Conservation (phyloP, 352 stramenopile genomes). For the Pythium sukuiense region DNA sequence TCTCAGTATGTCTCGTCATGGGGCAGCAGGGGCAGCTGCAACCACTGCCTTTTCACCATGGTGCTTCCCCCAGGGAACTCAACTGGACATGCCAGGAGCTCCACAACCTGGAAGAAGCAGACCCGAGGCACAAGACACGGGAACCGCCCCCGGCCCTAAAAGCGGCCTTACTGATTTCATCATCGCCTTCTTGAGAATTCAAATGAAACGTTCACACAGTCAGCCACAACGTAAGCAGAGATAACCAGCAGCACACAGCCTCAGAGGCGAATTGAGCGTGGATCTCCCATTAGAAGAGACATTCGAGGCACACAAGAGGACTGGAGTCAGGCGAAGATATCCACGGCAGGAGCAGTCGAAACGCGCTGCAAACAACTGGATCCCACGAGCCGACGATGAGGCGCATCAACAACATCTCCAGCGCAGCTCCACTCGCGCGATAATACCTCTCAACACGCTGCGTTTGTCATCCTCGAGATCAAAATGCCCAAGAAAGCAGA, state of each 20-base stretch:
- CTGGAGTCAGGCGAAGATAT: neutral
- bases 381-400: too few species aligned
- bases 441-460: slow-evolving; percentile 30
- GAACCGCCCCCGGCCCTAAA: slow-evolving; percentile 23
- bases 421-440: slow-evolving; percentile 4
- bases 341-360: neutral
- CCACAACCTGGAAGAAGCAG: neutral
- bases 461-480: slow-evolving; percentile 27
- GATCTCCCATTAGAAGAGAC: neutral
- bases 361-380: neutral
- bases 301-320: neutral
- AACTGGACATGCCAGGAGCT: slow-evolving; percentile 11
- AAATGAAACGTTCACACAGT: neutral
- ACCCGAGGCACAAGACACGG: neutral
- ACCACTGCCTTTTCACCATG: neutral
- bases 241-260: neutral
- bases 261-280: neutral
- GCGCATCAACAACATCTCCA: neutral
- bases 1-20: slow-evolving; percentile 23
- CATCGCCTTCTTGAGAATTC: slow-evolving; percentile 19
- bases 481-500: slow-evolving; percentile 3
- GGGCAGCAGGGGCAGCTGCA: neutral
- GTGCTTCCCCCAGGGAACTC: neutral
- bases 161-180: slow-evolving; percentile 39
- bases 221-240: neutral